phyloP scores from a whole-genome alignment of 306 rosid genomes.

The Cicer cuneatum region DNA sequence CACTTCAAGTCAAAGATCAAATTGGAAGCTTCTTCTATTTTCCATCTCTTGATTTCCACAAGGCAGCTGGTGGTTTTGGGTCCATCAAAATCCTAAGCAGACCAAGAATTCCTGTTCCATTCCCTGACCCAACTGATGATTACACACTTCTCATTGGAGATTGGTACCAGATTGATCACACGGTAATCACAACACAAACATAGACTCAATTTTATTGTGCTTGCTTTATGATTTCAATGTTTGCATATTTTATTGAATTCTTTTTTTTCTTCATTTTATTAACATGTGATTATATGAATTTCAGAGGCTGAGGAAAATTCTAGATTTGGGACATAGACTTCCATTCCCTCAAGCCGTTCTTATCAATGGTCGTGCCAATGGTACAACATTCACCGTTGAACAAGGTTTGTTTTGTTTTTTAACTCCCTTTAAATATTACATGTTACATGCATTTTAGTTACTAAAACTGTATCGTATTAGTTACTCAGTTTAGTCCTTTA shows the following conservation, averaged over 20 bases:
- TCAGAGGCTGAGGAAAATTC: constrained; percentile 62
- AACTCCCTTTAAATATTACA: too few species aligned
- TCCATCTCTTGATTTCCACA: constrained; percentile 86
- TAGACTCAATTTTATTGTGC: background rate
- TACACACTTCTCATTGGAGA: constrained; percentile 81
- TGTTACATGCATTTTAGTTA: too few species aligned
- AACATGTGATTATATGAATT: constrained; percentile 32
- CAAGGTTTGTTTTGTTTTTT: constrained; percentile 54
- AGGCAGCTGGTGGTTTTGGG: constrained; percentile 94
- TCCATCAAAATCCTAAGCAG: constrained; percentile 79
- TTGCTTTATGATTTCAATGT: background rate
- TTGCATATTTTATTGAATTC: background rate
- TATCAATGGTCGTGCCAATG: constrained; percentile 77
- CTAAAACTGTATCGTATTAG: too few species aligned
- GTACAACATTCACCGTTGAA: constrained; percentile 66
- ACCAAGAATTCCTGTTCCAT: constrained; percentile 90
- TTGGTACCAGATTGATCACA: constrained; percentile 75
- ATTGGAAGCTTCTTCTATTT: constrained; percentile 88
- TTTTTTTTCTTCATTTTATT: background rate
- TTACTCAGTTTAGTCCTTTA: too few species aligned
- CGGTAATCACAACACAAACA: constrained; percentile 45
- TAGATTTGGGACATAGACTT: constrained; percentile 78
- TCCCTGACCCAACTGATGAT: constrained; percentile 82
- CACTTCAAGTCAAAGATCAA: constrained; percentile 85
- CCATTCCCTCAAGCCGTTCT: constrained; percentile 74